Evolutionary conservation across 371 early-diverging fungal species (phyloP).

Genomic region (Circinella umbellata): DNA sequence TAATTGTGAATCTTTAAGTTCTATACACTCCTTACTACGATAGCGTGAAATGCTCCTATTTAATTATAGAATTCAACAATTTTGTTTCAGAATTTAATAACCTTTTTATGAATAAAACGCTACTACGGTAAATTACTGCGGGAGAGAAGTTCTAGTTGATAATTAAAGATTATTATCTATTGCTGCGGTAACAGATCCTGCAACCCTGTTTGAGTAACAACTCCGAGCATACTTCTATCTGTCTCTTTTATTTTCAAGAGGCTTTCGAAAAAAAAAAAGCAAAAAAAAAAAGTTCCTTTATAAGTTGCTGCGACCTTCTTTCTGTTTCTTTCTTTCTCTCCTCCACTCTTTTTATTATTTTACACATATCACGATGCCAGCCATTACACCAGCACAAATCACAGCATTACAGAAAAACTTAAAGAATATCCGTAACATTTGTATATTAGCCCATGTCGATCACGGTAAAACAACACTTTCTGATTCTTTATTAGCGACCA

Average conservation of each 20-base stretch:
- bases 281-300: background rate
- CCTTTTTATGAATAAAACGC: too few species aligned
- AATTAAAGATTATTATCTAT: too few species aligned
- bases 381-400: constrained; percentile 65
- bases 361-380: constrained; percentile 54
- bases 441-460: constrained; percentile 98
- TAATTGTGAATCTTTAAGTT: too few species aligned
- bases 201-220: background rate
- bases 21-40: too few species aligned
- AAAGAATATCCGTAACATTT: constrained; percentile 89
- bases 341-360: background rate
- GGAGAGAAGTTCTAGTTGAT: too few species aligned
- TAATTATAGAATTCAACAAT: too few species aligned
- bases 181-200: background rate
- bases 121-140: too few species aligned
- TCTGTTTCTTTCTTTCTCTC: background rate
- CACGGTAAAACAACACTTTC: constrained; percentile 99
- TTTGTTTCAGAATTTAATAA: too few species aligned
- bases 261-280: background rate
- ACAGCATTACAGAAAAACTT: constrained; percentile 65
- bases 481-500: constrained; percentile 96
- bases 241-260: background rate
- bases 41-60: too few species aligned
- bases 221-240: background rate
- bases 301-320: background rate